phyloP scores from a whole-genome alignment of 805 yeast species.

The Candida endomychidarum region DNA sequence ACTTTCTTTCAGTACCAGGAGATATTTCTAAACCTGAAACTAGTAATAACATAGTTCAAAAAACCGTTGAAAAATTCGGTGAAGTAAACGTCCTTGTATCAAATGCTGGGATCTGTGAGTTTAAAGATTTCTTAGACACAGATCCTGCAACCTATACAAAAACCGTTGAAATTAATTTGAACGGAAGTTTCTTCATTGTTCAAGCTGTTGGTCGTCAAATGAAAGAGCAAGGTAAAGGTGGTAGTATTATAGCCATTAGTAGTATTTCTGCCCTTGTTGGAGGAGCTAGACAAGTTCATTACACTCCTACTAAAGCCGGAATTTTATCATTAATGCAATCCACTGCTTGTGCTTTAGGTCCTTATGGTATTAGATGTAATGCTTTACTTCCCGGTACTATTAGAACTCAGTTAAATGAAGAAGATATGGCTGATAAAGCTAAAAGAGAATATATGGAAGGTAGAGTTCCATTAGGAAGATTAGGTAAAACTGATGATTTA shows the following conservation, averaged over 20 bases:
- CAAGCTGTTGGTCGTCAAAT: slow-evolving; percentile 49
- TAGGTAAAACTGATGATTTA: slow-evolving; percentile 37
- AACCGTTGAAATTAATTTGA: slow-evolving; percentile 40
- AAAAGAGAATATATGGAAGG: slow-evolving; percentile 39
- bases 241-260: slow-evolving; percentile 46
- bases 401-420: slow-evolving; percentile 41
- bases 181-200: slow-evolving; percentile 45
- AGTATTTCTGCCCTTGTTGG: slow-evolving; percentile 47
- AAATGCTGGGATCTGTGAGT: slow-evolving; percentile 48
- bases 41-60: slow-evolving; percentile 26
- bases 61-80: slow-evolving; percentile 38
- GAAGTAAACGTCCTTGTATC: slow-evolving; percentile 42
- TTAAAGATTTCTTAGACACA: slow-evolving; percentile 41
- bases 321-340: slow-evolving; percentile 45
- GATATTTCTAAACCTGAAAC: slow-evolving; percentile 44
- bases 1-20: slow-evolving; percentile 40
- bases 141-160: slow-evolving; percentile 33
- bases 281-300: slow-evolving; percentile 46
- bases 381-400: slow-evolving; percentile 49
- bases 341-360: slow-evolving; percentile 43
- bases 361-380: slow-evolving; percentile 44
- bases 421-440: slow-evolving; percentile 36
- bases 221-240: slow-evolving; percentile 46
- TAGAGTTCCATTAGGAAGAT: slow-evolving; percentile 40
- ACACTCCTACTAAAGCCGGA: slow-evolving; percentile 52